These are phyloP conservation scores for Carex arenaria DNA, from an alignment of 202 grass and related monocot genomes.

Conservation along the genomic window DNA sequence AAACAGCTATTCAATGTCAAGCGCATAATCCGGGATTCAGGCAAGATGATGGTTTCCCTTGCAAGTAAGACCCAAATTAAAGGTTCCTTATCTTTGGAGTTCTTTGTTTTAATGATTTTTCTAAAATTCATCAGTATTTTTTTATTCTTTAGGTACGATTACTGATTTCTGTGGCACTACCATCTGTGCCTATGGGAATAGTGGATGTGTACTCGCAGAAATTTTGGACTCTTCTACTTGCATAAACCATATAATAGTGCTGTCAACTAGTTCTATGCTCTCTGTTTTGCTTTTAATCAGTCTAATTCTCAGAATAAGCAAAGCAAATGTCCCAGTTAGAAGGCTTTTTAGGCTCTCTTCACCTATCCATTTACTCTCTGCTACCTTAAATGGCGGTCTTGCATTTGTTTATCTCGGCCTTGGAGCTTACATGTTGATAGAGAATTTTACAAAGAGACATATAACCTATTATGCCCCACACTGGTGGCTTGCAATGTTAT, in stretches of 20 bases:
- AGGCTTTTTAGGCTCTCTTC: slow-evolving; percentile 23
- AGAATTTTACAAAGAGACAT: slow-evolving; percentile 13
- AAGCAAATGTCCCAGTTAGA: background rate
- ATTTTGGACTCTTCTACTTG: slow-evolving; percentile 59
- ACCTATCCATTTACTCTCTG: slow-evolving; percentile 20
- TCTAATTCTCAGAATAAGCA: slow-evolving; percentile 36
- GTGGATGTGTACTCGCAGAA: slow-evolving; percentile 21
- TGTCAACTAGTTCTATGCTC: slow-evolving; percentile 8
- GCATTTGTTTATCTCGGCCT: slow-evolving; percentile 51
- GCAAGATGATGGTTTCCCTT: slow-evolving; percentile 49
- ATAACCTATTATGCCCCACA: slow-evolving; percentile 22
- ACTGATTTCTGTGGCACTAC: slow-evolving; percentile 29
- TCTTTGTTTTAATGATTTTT: background rate
- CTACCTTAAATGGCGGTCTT: slow-evolving; percentile 38
- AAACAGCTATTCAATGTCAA: slow-evolving; percentile 1
- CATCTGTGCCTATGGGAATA: slow-evolving; percentile 29
- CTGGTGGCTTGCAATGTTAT: slow-evolving; percentile 49
- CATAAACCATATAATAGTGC: slow-evolving; percentile 44
- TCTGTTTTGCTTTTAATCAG: slow-evolving; percentile 27
- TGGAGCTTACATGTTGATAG: slow-evolving; percentile 46
- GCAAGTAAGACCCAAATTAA: slow-evolving; percentile 24
- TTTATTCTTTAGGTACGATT: slow-evolving; percentile 36
- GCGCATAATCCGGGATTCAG: background rate
- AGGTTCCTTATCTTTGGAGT: background rate
- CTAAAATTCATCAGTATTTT: background rate